Conservation (phyloP, 805 yeast genomes). For the Komagataella ulmi region DNA sequence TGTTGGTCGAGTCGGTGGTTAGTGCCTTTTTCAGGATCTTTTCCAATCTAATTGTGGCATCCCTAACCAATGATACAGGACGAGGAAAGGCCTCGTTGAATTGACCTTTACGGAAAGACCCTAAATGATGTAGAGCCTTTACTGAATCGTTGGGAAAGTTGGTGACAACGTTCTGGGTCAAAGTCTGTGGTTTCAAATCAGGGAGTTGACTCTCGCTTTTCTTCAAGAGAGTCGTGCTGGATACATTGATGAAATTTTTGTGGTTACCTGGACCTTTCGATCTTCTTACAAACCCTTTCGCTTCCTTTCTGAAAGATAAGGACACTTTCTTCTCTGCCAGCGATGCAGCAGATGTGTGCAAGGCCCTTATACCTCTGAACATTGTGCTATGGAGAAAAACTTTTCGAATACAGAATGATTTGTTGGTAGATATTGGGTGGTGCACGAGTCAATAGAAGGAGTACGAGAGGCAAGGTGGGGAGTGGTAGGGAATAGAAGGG, state of each 20-base stretch:
- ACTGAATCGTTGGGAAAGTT: conserved; percentile 28
- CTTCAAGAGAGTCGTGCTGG: conserved; percentile 11
- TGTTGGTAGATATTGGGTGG: neutral
- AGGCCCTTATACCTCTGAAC: neutral
- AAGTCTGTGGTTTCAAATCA: conserved; percentile 9
- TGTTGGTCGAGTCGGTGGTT: conserved; percentile 20
- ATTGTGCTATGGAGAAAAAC: neutral
- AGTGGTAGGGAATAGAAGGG: conserved; percentile 4
- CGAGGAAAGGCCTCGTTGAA: conserved; percentile 48
- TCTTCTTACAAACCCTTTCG: conserved; percentile 5
- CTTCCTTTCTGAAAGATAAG: neutral
- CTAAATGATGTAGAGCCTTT: conserved; percentile 33
- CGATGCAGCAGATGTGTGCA: neutral
- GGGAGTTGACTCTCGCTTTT: conserved; percentile 9
- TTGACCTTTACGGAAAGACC: conserved; percentile 57
- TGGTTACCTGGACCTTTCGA: conserved; percentile 20
- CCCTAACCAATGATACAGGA: conserved; percentile 48
- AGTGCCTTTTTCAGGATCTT: conserved; percentile 23
- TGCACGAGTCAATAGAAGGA: neutral
- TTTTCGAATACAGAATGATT: neutral
- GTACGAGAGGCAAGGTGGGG: too few relatives aligned
- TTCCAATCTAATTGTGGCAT: conserved; percentile 23
- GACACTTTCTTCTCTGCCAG: neutral
- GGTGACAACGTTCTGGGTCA: conserved; percentile 11
- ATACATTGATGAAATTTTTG: conserved; percentile 12